Evolutionary conservation across 306 rosid species (phyloP).

Genomic region (Macrotyloma uniflorum): DNA sequence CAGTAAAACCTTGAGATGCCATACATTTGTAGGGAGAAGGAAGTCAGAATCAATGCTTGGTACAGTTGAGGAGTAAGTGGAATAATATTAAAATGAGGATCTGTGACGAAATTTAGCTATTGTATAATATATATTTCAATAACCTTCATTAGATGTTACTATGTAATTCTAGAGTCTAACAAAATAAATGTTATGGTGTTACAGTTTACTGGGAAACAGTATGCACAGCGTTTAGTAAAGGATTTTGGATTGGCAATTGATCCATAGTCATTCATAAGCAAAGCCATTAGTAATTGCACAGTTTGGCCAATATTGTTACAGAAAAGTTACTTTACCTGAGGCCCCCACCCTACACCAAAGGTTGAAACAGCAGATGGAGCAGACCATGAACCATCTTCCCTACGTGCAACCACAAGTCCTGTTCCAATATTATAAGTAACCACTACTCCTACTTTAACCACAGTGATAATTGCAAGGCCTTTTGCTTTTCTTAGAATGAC

Average conservation of each 20-base stretch:
- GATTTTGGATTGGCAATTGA: neutral
- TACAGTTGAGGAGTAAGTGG: slow-evolving; percentile 13
- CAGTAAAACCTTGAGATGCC: slow-evolving; percentile 15
- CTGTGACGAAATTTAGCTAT: slow-evolving; percentile 1
- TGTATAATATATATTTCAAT: neutral
- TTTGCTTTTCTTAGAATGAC: slow-evolving; percentile 82
- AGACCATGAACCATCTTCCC: slow-evolving; percentile 98
- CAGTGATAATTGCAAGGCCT: slow-evolving; percentile 95
- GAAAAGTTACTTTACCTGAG: slow-evolving; percentile 69
- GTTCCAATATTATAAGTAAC: slow-evolving; percentile 94
- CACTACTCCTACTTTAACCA: slow-evolving; percentile 83
- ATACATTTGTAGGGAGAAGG: neutral
- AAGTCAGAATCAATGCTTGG: slow-evolving; percentile 16
- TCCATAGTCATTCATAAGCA: slow-evolving; percentile 24
- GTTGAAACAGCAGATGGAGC: slow-evolving; percentile 95
- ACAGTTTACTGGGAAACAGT: slow-evolving; percentile 28
- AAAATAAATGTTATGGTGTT: slow-evolving; percentile 14
- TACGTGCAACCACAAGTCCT: slow-evolving; percentile 88
- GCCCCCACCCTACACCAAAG: slow-evolving; percentile 94
- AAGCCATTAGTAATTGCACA: neutral
- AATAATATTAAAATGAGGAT: slow-evolving; percentile 12
- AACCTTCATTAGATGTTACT: neutral
- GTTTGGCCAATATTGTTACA: neutral
- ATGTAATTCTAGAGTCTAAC: slow-evolving; percentile 3
- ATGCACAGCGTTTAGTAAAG: neutral